Base-by-base conservation (phyloP, 345 rosid species). In the Turnera subulata region DNA sequence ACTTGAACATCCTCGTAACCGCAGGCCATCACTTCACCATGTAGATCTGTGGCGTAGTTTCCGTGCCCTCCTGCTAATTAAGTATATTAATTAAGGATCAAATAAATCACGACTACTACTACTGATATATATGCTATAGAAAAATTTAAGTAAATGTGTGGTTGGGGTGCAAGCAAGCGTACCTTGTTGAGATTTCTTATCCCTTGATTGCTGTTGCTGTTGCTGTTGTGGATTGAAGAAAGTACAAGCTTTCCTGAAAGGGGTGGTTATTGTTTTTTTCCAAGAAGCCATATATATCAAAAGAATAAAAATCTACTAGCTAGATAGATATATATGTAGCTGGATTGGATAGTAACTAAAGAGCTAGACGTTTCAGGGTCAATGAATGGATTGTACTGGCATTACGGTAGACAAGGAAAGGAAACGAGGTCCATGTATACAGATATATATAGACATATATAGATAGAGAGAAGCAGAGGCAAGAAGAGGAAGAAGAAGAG, bases 1-100 rank as follows among this genome's bases (percentile, higher is more conserved):
- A 91, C 91, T 21, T 83, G 96, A 56, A 87, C 95, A 54, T 91
- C 97, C 58, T 91, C 89, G 46, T 91, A 91, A 11, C 82, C 87
- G 62, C 96, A 91, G 50, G 96, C 93, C 97, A 85, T 87, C 50
- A 87, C 97, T 56, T 91, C 91, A 15, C 91, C 97, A 8, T 91
- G 89, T 1, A 91, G 78, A 69, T 85, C 85, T 85, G 62, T 83
- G 59, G 43, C 91, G 2, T 76, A 48, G 42, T 53, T 70, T 47
- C 84, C 89, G 33, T 76, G 62, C 57, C 77, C 90, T 83, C 85
- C 80, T 52, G 47, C 26, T 14, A 25, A 50, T 21, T 39, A 51
- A 13, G 13, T 2, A 43, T 50, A 11, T 11, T n/a, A 14, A 16
- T n/a, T 20, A 40, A 16, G 2, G 33, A 32, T 10, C 11, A 13